These are phyloP conservation scores for Phytophthora cryptogea DNA, from an alignment of 352 stramenopile species.

Conservation along the genomic window DNA sequence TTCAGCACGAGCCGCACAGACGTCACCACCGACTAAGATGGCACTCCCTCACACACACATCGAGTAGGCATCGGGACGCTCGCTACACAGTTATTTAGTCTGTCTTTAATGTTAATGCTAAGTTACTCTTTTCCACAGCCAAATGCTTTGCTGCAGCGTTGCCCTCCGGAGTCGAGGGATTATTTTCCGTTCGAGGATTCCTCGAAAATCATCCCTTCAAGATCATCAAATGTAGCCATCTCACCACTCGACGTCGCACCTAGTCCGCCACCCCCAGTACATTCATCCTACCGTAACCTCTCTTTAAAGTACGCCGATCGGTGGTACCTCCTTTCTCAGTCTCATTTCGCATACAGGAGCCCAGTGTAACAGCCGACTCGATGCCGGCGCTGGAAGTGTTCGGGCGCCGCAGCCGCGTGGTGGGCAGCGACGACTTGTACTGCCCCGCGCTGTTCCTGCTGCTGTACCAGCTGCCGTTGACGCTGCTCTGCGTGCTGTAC, in stretches of 20 bases:
- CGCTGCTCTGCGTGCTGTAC: slow-evolving; percentile 69
- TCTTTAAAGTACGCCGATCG: background rate
- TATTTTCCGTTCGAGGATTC: too few species aligned
- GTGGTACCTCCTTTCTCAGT: slow-evolving; percentile 7
- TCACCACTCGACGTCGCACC: too few species aligned
- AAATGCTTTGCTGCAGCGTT: background rate
- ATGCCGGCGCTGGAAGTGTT: slow-evolving; percentile 88
- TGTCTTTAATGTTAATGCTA: slow-evolving; percentile 31
- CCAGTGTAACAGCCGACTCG: slow-evolving; percentile 6
- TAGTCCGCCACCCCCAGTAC: too few species aligned
- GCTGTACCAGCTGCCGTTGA: slow-evolving; percentile 74
- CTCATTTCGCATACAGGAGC: slow-evolving; percentile 28
- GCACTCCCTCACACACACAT: slow-evolving; percentile 3
- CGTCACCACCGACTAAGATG: slow-evolving; percentile 22
- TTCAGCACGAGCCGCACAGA: slow-evolving; percentile 35
- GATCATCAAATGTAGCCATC: too few species aligned
- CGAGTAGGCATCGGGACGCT: slow-evolving; percentile 8
- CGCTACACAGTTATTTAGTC: slow-evolving; percentile 38
- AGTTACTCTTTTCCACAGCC: slow-evolving; percentile 10
- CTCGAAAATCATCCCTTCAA: too few species aligned
- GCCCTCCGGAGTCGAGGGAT: background rate
- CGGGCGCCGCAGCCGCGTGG: slow-evolving; percentile 76
- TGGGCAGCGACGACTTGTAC: slow-evolving; percentile 88
- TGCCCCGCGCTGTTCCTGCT: slow-evolving; percentile 80
- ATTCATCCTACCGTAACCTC: too few species aligned